Base-by-base conservation (phyloP, 2,329 filamentous ascomycete genomes). In the Alternaria arbusti region DNA sequence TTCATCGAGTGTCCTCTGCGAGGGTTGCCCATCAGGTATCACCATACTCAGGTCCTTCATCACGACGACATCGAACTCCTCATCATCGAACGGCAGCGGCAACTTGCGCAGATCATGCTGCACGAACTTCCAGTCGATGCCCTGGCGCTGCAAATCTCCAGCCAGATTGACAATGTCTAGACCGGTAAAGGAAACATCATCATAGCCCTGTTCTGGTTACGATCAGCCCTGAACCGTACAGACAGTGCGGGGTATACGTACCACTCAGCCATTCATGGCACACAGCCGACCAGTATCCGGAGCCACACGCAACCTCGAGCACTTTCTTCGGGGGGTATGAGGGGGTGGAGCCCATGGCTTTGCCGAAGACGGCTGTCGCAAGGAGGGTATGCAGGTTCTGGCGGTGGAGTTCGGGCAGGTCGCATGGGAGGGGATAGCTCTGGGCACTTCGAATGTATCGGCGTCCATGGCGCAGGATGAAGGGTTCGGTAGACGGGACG, bases 111-210 rank as follows among this genome's bases (percentile, higher is more conserved):
- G 82, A 79, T 97, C 94, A 77, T 97, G 93, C 75, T 94, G 91
- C 57, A 97, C 88, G 77, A 97, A 97, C 11, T 85, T 89, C 93
- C 94, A 97, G 68, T 92, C 90, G 84, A 97, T 91, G 51, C 92
- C 92, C 71, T 90, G 89, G 70, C 89, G 88, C 71, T 85, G 82
- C 69, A 90, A 76, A 69, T 89, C 86, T 32, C 87, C 86, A 8
- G 91, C 89, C 23, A 95, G 79, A 5, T 91, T 90, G 9, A 91
- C 91, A 59, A 97, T 88, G 76, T 97, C 94, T 44, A 97, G 81
- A 2, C 94, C 94, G 0, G 91, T 92, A 76, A 96, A 97, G 6
- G 88, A 87, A 22, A 96, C 89, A 64, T 89, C 86, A 5, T 85
- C 82, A 74, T 91, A 86, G 13, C 93, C 93, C 59, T 87, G 84